phyloP scores from a whole-genome alignment of 371 early-diverging fungal genomes.

The Mortierella sp. region DNA sequence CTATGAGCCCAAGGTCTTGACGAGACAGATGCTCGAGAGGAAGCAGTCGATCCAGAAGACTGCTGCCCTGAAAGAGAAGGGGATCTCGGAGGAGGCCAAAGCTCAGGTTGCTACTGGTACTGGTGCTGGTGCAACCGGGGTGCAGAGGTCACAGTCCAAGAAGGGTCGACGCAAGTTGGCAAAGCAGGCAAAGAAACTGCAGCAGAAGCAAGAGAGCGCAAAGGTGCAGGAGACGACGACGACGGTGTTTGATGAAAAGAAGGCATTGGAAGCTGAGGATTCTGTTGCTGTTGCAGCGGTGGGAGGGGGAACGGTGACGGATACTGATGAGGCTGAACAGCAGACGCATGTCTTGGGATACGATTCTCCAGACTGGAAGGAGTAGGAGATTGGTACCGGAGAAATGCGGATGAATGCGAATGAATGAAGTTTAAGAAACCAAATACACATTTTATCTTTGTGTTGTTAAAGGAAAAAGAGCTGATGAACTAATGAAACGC shows the following conservation, averaged over 20 bases:
- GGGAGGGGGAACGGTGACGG: neutral
- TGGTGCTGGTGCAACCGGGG: neutral
- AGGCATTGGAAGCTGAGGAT: neutral
- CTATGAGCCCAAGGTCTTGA: constrained; percentile 40
- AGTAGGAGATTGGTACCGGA: neutral
- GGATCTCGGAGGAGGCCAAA: neutral
- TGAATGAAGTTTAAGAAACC: too few relatives aligned
- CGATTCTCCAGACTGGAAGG: constrained; percentile 23
- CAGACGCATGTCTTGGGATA: constrained; percentile 24
- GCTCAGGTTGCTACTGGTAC: neutral
- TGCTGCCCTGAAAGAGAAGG: constrained; percentile 22
- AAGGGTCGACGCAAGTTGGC: neutral
- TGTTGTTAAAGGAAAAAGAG: too few relatives aligned
- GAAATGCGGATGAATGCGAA: too few relatives aligned
- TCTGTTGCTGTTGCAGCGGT: neutral
- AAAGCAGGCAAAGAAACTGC: constrained; percentile 1
- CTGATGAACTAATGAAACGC: too few relatives aligned
- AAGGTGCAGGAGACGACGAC: neutral
- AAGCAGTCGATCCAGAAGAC: constrained; percentile 31
- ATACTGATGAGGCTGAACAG: constrained; percentile 6
- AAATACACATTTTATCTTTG: too few relatives aligned
- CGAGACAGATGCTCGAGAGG: constrained; percentile 1
- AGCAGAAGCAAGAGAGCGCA: neutral
- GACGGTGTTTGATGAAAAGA: neutral
- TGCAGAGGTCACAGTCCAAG: neutral